These are phyloP conservation scores for Saksenaea vasiformis DNA, from an alignment of 371 early-diverging fungal species.

Conservation along the genomic window DNA sequence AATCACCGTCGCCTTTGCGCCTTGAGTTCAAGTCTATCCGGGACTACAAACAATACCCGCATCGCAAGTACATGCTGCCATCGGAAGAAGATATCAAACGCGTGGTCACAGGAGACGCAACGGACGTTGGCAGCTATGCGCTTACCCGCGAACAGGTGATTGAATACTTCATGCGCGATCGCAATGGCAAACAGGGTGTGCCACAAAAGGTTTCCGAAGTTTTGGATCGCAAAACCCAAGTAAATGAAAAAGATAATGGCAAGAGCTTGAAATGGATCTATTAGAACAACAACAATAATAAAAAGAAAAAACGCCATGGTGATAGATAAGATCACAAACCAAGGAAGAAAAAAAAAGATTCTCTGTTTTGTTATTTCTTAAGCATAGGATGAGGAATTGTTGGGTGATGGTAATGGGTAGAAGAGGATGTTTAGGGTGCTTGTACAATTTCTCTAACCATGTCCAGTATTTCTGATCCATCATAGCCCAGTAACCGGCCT, in stretches of 20 bases:
- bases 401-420: no score
- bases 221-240: slow-evolving; percentile 61
- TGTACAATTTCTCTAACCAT: slow-evolving; percentile 41
- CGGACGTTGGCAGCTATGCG: slow-evolving; percentile 59
- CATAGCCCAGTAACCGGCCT: slow-evolving; percentile 37
- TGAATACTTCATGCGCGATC: slow-evolving; percentile 64
- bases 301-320: no score
- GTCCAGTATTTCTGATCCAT: slow-evolving; percentile 33
- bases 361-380: no score
- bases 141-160: slow-evolving; percentile 69
- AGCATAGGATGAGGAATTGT: neutral
- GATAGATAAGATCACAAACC: neutral
- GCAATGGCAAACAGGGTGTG: slow-evolving; percentile 72
- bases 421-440: slow-evolving; percentile 16
- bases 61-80: slow-evolving; percentile 79
- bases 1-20: slow-evolving; percentile 34
- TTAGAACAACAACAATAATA: slow-evolving; percentile 15
- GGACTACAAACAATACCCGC: slow-evolving; percentile 67
- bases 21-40: slow-evolving; percentile 38
- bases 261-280: slow-evolving; percentile 51
- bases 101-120: slow-evolving; percentile 66
- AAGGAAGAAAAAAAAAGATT: slow-evolving; percentile 9
- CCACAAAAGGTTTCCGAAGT: slow-evolving; percentile 70
- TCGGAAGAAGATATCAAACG: slow-evolving; percentile 76
- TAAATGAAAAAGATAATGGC: slow-evolving; percentile 29